These are phyloP conservation scores for Glonium stellatum DNA, from an alignment of 495 filamentous ascomycete species.

Conservation along the genomic window DNA sequence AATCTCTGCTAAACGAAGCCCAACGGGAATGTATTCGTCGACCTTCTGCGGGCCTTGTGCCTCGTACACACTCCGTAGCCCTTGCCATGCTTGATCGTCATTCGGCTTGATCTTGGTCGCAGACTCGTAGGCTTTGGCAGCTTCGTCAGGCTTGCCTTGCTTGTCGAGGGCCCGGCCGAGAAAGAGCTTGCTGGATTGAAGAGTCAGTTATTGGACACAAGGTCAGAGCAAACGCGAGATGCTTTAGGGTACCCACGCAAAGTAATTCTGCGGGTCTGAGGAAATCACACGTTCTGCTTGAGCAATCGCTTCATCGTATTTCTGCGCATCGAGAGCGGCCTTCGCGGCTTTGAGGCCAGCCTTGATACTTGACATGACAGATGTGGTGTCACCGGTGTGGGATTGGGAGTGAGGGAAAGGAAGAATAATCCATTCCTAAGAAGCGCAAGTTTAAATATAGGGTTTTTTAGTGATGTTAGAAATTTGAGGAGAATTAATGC, in stretches of 20 bases:
- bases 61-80: slow-evolving; percentile 79
- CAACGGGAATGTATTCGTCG: slow-evolving; percentile 64
- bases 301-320: slow-evolving; percentile 65
- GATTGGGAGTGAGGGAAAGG: not conserved
- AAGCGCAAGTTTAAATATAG: not conserved
- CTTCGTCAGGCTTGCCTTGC: slow-evolving; percentile 58
- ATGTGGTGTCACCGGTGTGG: not conserved
- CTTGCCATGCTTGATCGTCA: slow-evolving; percentile 77
- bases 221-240: too few species aligned
- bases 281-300: slow-evolving; percentile 61
- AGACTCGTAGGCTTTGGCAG: slow-evolving; percentile 66
- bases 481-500: too few species aligned
- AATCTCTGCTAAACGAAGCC: slow-evolving; percentile 64
- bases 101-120: slow-evolving; percentile 59
- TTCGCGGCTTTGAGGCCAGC: slow-evolving; percentile 76
- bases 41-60: slow-evolving; percentile 62
- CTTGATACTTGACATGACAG: slow-evolving; percentile 55
- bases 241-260: slow-evolving; percentile 50
- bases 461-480: too few species aligned
- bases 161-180: slow-evolving; percentile 75
- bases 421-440: not conserved
- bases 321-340: slow-evolving; percentile 67
- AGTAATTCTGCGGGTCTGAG: slow-evolving; percentile 71
- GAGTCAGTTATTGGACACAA: too few species aligned
- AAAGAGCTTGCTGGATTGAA: slow-evolving; percentile 60